Conservation (phyloP, 1,284 basidiomycete species). For the Sparassis latifolia region DNA sequence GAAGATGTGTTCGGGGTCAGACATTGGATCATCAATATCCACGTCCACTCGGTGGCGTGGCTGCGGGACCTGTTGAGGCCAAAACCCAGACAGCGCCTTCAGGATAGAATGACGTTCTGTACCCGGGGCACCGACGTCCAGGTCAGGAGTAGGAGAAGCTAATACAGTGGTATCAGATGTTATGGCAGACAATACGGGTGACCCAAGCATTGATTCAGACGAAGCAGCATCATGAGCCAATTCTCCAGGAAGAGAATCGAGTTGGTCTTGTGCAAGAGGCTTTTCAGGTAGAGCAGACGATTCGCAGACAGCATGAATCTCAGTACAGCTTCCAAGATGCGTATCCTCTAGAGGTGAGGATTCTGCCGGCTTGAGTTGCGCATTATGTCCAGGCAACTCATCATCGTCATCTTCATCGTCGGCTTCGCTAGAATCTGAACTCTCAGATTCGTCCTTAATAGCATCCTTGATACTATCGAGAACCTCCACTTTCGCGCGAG, state of each 20-base stretch:
- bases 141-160: slow-evolving; percentile 49
- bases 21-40: slow-evolving; percentile 59
- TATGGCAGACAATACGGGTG: slow-evolving; percentile 30
- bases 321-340: not conserved
- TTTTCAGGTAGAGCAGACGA: not conserved
- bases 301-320: not conserved
- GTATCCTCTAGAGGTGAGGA: slow-evolving; percentile 5
- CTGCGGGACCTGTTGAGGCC: slow-evolving; percentile 51
- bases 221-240: slow-evolving; percentile 22
- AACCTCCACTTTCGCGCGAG: slow-evolving; percentile 86
- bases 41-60: slow-evolving; percentile 38
- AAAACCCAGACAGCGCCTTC: slow-evolving; percentile 82
- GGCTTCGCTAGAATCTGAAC: slow-evolving; percentile 77
- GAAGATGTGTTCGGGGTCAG: slow-evolving; percentile 88
- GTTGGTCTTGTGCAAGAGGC: not conserved
- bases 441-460: slow-evolving; percentile 81
- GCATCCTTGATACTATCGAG: slow-evolving; percentile 91
- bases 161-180: slow-evolving; percentile 31
- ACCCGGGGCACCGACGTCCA: slow-evolving; percentile 43
- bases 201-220: slow-evolving; percentile 45
- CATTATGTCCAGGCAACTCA: slow-evolving; percentile 40
- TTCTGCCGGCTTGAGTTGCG: slow-evolving; percentile 24
- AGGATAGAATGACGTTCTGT: slow-evolving; percentile 74
- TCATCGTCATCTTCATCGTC: slow-evolving; percentile 77
- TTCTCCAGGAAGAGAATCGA: slow-evolving; percentile 1